Base-by-base conservation (phyloP, 306 rosid species). In the Lablab purpureus region DNA sequence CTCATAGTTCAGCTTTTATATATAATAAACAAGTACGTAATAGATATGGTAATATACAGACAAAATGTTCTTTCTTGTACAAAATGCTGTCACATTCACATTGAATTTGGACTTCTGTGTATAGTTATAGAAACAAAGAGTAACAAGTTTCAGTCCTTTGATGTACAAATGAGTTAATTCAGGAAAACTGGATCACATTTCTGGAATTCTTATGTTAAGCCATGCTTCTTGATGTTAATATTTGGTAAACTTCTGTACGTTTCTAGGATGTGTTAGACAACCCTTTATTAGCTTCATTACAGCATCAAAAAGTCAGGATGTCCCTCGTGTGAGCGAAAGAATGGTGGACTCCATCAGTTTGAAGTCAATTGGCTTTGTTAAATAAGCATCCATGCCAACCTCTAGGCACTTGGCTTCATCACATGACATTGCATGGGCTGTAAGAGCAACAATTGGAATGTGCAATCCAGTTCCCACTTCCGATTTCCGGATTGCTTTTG, bases 371-470 rank as follows among this genome's bases (percentile, higher is more conserved):
- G 97, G 97, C 78, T 94, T 92, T 55, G 98, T 92, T 46, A 92
- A 85, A 83, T 94, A 91, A 63, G 98, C 98, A 88, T 94, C 98
- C 98, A 94, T 92, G 59, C 99, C 99, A 37, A 93, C 99, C 80
- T 85, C 91, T 83, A 95, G 81, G 89, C 99, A 95, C 75, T 93
- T 95, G 32, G 98, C 97, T 87, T 95, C 98, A 85, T 95, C 99
- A 5, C 89, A 95, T 79, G 97, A 95, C 99, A 95, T 93, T 70
- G 99, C 99, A 86, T 95, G 99, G 21, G 99, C 99, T 50, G 99
- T 95, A 37, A 95, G 87, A 58, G 99, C 98, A 73, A 95, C 99
- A 32, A 95, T 91, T 19, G 99, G 99, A 78, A 93, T 84, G 89
- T 95, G 99, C 11, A 80, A 71, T 7, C 83, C 74, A 9, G 85